Percentiles rank a stretch among this genome's conserved stretches.
These are phyloP conservation scores for Cladosporium sp. DNA, from an alignment of 2,329 filamentous ascomycete species.

Conservation along the genomic window DNA sequence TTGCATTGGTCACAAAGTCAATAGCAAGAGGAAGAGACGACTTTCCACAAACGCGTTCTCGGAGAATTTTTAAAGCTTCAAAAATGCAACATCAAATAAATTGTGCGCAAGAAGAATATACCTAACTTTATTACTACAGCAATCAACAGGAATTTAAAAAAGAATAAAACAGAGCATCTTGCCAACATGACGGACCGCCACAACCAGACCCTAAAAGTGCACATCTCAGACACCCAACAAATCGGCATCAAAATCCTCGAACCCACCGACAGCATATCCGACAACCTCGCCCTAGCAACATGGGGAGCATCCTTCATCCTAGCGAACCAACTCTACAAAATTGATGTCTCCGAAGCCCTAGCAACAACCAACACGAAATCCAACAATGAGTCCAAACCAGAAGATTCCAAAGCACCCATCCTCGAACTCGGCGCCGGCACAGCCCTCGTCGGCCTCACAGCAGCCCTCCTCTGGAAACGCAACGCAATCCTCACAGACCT, in stretches of 20 bases:
- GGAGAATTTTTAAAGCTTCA: neutral
- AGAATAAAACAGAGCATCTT: neutral
- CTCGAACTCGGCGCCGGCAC: constrained; percentile 44
- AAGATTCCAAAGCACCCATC: constrained; percentile 22
- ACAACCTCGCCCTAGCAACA: constrained; percentile 41
- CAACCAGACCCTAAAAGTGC: constrained; percentile 13
- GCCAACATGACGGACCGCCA: constrained; percentile 15
- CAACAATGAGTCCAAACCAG: neutral
- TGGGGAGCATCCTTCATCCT: constrained; percentile 43
- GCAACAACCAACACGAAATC: neutral
- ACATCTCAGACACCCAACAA: constrained; percentile 2
- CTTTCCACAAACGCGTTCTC: neutral
- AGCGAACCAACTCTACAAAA: constrained; percentile 37
- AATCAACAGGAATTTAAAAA: neutral
- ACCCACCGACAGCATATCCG: constrained; percentile 20
- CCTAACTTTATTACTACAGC: neutral
- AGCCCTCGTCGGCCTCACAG: constrained; percentile 40
- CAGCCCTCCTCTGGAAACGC: constrained; percentile 35
- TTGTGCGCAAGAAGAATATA: neutral
- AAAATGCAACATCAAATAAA: neutral
- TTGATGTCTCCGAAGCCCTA: constrained; percentile 27
- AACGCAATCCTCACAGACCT: constrained; percentile 39
- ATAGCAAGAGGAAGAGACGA: neutral
- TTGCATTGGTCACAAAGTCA: neutral
- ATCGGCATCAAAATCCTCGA: constrained; percentile 19